A percentile compares a stretch with the other conserved stretches of the same genome.
phyloP scores from a whole-genome alignment of 306 rosid species.

The Medicago truncatula region MtrunA17r5.0-ANR NC_053042.1:26863501-26864000 shows the following conservation, averaged over 20 bases:
- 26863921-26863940: slow-evolving; percentile 65
- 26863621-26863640: neutral
- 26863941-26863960: slow-evolving; percentile 56
- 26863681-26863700: too few relatives aligned
- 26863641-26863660: neutral
- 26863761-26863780: neutral
- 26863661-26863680: too few relatives aligned
- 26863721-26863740: neutral
- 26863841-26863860: slow-evolving; percentile 48
- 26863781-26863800: too few relatives aligned
- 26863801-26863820: neutral
- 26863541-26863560: neutral
- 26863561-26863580: neutral
- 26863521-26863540: slow-evolving; percentile 9
- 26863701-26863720: neutral
- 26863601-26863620: neutral
- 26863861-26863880: slow-evolving; percentile 20
- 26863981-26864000: slow-evolving; percentile 64
- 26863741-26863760: neutral
- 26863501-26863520: neutral
- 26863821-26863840: slow-evolving; percentile 49
- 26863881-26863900: slow-evolving; percentile 41
- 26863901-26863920: slow-evolving; percentile 77
- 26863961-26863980: slow-evolving; percentile 67
- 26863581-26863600: neutral